These are phyloP conservation scores for Sporothrix sp. DNA, from an alignment of 2,329 filamentous ascomycete species.

Conservation along the genomic window DNA sequence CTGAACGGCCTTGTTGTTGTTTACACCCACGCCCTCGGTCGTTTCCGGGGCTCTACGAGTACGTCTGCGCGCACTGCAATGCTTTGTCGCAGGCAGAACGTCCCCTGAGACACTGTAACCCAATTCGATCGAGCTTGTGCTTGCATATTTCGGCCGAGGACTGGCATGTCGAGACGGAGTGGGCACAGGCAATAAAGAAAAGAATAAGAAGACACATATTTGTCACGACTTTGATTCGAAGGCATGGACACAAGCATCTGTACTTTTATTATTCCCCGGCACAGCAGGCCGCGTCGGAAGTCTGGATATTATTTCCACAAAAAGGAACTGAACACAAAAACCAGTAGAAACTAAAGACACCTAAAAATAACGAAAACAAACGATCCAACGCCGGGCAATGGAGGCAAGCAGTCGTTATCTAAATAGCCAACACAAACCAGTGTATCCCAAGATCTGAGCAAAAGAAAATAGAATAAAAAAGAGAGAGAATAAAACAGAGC, in stretches of 20 bases:
- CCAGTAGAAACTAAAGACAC: neutral
- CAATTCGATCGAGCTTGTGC: too few species aligned
- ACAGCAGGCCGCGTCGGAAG: too few species aligned
- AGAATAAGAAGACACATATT: too few species aligned
- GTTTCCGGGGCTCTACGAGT: neutral
- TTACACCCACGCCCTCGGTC: neutral
- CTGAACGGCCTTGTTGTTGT: neutral
- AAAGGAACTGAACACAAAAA: neutral
- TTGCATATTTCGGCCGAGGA: too few species aligned
- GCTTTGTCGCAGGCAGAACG: neutral
- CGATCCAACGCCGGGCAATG: conserved; percentile 2
- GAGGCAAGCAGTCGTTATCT: neutral
- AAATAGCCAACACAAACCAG: too few species aligned
- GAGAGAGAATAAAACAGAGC: neutral
- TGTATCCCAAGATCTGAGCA: neutral
- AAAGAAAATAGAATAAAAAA: neutral
- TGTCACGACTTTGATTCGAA: too few species aligned
- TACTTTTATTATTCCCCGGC: too few species aligned
- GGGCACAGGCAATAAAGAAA: too few species aligned
- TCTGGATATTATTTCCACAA: neutral
- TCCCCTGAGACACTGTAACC: too few species aligned
- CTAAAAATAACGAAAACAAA: neutral
- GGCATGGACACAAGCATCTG: too few species aligned
- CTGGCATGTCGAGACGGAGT: too few species aligned
- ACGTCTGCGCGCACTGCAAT: neutral